Base-by-base conservation (phyloP, 441 rosid genomes). In the Pelargonium cotyledonis region DNA sequence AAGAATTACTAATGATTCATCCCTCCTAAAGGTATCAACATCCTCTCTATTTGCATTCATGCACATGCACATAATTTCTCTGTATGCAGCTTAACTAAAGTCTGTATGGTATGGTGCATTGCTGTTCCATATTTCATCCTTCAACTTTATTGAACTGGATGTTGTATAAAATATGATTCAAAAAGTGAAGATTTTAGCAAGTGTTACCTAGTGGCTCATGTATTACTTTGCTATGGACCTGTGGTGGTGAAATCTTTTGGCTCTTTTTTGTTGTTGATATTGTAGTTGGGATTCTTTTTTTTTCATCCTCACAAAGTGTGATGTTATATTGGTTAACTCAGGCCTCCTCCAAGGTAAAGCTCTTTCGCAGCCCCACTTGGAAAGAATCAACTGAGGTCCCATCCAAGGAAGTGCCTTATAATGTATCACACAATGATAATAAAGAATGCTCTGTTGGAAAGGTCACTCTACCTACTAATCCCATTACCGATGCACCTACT, bases 21-120 rank as follows among this genome's bases (percentile, higher is more conserved):
- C 82, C 26, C 71, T 70, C 68, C 60, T 53, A 53, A 77, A 83
- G 87, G 88, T 87, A 29, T 38, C 49, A n/a, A 9, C 16, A 12
- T 51, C 16, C 58, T 51, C 16, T n/a, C 18, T n/a, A 51, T 15
- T 51, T 51, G 16, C 58, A 15, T 51, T 51, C 58, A n/a, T 6
- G 58, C 58, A 51, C 18, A n/a, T 51, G 16, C 9, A 40, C 43
- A 40, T 40, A 1, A 40, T 40, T 40, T 40, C 43, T 40, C 43
- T 40, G 10, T 40, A 7, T 8, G 43, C 43, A 40, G 43, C 9
- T 40, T 7, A 40, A 40, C 43, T 40, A 8, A 40, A 40, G 43
- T 40, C 43, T 38, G 1, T n/a, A 57, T 41, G 58, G 58, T 16
- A 16, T 51, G 58, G 58, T 40, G 6, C 43, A 7, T 40, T 40